phyloP scores from a whole-genome alignment of 1,139 yeast genomes.

The Debaryomyces singareniensis region DNA sequence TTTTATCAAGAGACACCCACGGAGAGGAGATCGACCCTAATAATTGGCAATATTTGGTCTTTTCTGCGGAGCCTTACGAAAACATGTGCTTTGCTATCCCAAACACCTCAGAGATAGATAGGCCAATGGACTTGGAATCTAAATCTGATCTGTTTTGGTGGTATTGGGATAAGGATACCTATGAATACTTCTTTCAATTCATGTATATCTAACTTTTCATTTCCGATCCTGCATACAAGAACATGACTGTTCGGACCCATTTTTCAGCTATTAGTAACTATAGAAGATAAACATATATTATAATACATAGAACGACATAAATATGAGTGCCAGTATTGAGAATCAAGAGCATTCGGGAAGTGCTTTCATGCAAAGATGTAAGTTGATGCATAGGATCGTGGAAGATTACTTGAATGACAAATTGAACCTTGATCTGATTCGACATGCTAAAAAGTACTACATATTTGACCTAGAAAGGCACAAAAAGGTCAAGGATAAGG shows the following conservation, averaged over 20 bases:
- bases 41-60: conserved; percentile 56
- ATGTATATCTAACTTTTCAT: conserved; percentile 32
- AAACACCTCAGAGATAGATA: conserved; percentile 45
- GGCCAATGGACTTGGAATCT: conserved; percentile 24
- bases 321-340: not conserved
- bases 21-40: conserved; percentile 27
- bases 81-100: conserved; percentile 69
- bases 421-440: conserved; percentile 22
- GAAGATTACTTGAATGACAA: conserved; percentile 25
- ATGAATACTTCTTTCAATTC: conserved; percentile 65
- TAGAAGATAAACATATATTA: not conserved
- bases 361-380: conserved; percentile 20
- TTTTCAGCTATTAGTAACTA: not conserved
- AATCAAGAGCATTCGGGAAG: not conserved
- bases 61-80: conserved; percentile 82
- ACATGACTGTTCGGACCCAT: no score
- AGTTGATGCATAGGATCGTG: conserved; percentile 28
- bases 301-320: not conserved
- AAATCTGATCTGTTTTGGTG: conserved; percentile 54
- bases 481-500: conserved; percentile 23
- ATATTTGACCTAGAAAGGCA: conserved; percentile 17
- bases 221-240: conserved; percentile 3
- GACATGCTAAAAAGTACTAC: conserved; percentile 13
- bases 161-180: conserved; percentile 62
- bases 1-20: conserved; percentile 14